Evolutionary conservation across 345 rosid genomes (phyloP), one percentile per base, ranked within the genome.

Genomic region (Raphanus raphanistrum): DNA sequence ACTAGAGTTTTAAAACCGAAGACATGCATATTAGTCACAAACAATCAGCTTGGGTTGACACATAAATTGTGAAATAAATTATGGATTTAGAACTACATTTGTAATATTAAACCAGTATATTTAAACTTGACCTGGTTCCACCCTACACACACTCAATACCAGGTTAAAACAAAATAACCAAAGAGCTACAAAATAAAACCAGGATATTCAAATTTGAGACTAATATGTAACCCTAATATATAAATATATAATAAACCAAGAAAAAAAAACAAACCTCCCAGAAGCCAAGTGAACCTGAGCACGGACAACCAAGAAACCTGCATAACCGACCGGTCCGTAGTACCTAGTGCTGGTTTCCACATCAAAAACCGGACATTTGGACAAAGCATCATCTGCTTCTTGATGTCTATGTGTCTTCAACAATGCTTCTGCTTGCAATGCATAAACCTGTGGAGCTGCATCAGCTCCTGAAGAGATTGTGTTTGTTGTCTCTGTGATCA

Each of bases 361-460:
- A 4, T 84, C 85, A 15, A 92, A 92, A 28, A 81, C 79, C 3
- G 99, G 94, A 75, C 90, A 85, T 35, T 28, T 84, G 4, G 66
- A 68, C 86, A 90, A 70, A 67, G 85, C 82, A 16, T 86, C 89
- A 29, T 85, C 90, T 0, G 99, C 99, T 13, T 91, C 94, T 77
- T 91, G 90, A 81, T 92, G 94, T 80, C 85, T 90, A 38, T 82
- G 86, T 2, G 88, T 84, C 83, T 84, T 95, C 76, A 95, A 36
- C 64, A 87, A 78, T 6, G 98, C 99, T 86, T 95, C 99, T 26
- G 97, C 94, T 90, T 89, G 93, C 80, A 95, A 82, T 66, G 99
- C 89, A 80, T 81, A 91, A 4, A 95, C 99, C 80, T 86, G 98
- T 5, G 92, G 92, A 0, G 97, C 99, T 36, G 98, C 91, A 86